phyloP scores from a whole-genome alignment of 2,329 filamentous ascomycete genomes.

The Ambrosiella cleistominuta region DNA sequence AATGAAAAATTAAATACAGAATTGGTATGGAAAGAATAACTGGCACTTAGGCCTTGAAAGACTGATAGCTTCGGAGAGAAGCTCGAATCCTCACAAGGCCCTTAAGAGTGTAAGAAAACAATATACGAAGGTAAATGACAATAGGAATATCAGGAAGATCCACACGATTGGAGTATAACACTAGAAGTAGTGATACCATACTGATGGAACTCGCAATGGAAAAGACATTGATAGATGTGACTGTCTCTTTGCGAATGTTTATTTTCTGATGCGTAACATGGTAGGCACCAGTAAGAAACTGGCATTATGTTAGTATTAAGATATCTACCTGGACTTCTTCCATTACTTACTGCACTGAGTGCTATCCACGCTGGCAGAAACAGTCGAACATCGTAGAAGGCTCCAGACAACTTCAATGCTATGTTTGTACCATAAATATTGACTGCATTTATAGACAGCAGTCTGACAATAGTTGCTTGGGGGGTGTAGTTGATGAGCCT shows the following conservation, averaged over 20 bases:
- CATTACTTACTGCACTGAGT: constrained; percentile 46
- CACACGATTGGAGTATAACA: constrained; percentile 45
- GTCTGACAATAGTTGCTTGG: constrained; percentile 60
- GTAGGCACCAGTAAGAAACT: constrained; percentile 58
- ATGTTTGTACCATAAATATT: constrained; percentile 61
- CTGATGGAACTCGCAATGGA: constrained; percentile 60
- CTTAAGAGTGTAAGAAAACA: constrained; percentile 21
- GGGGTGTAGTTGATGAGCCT: constrained; percentile 77
- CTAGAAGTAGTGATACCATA: constrained; percentile 50
- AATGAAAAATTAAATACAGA: not conserved
- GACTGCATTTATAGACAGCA: constrained; percentile 55
- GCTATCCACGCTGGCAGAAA: constrained; percentile 62
- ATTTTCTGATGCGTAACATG: constrained; percentile 63
- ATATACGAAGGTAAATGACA: constrained; percentile 23
- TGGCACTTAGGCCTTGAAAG: not conserved
- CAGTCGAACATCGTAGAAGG: constrained; percentile 50
- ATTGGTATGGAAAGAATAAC: not conserved
- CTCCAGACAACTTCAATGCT: constrained; percentile 52
- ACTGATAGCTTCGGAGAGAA: constrained; percentile 14
- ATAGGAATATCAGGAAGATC: constrained; percentile 44
- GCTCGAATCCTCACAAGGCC: constrained; percentile 18
- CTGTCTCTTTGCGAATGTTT: constrained; percentile 63
- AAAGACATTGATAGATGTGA: constrained; percentile 60
- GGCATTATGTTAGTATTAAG: not conserved
- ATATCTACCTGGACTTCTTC: too few relatives aligned